Evolutionary conservation across 2,329 filamentous ascomycete genomes (phyloP), one percentile per base, ranked within the genome.

Genomic region (Juglanconis oblonga): DNA sequence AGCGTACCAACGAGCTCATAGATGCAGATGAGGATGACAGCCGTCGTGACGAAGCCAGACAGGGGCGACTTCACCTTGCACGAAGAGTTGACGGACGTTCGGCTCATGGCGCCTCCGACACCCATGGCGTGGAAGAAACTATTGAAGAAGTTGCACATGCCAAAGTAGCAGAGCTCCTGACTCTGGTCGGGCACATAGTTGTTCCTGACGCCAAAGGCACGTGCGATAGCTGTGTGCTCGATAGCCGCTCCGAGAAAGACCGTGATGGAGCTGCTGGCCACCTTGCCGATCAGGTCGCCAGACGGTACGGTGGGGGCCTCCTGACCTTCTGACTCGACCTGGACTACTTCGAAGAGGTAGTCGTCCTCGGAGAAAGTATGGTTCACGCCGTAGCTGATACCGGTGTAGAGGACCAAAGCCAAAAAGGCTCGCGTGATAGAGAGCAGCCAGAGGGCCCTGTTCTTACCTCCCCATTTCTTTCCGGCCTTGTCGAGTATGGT

Each of bases 11-110:
- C 82, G 42, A 88, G 79, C 61, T 85, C 79, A 67, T 85, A 88
- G 32, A 89, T 81, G 24, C 81, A 84, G 1, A 88, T 70, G 7
- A 89, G 73, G 17, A 89, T 84, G 52, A 87, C 83, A 4, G 79
- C 84, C 2, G 84, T 81, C 0, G 86, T 87, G 57, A 89, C 75
- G 29, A 86, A 65, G 4, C 86, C 85, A 47, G 82, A 85, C 0
- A 87, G 73, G 0, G 87, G 87, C 5, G 83, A 86, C 62, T 80
- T 81, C 66, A 88, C 86, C 38, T 82, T 81, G 53, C 83, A 86
- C 35, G 84, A 79, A 0, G 84, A 87, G 74, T 88, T 89, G 67
- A 89, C 85, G 8, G 87, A 85, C 1, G 86, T 88, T 9, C 86
- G 78, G 0, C 85, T 87, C 82, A 89, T 88, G 64, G 85, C 86